Conservation (phyloP, 2,329 filamentous ascomycete genomes). For the Aspergillus cejpii region DNA sequence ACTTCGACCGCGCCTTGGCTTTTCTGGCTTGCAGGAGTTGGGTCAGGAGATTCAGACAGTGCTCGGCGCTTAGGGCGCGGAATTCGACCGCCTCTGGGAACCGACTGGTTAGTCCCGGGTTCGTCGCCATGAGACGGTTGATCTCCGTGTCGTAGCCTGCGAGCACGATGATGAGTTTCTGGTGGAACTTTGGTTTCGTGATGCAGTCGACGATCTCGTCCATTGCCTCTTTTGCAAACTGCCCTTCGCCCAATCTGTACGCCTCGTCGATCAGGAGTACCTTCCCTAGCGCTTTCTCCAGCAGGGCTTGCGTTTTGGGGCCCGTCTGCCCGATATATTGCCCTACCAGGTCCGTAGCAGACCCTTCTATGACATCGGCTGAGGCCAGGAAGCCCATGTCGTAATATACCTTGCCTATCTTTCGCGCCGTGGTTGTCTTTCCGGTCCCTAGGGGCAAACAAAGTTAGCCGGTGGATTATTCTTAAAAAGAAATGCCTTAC, state of each 20-base stretch:
- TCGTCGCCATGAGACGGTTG: slow-evolving; percentile 54
- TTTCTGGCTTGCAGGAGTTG: slow-evolving; percentile 27
- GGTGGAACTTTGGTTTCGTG: slow-evolving; percentile 52
- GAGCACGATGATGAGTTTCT: slow-evolving; percentile 60
- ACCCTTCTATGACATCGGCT: slow-evolving; percentile 58
- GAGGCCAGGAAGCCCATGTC: slow-evolving; percentile 62
- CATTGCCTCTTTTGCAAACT: slow-evolving; percentile 52
- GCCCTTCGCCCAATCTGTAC: slow-evolving; percentile 55
- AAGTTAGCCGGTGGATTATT: background rate
- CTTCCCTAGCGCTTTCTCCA: slow-evolving; percentile 58
- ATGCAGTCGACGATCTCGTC: slow-evolving; percentile 48
- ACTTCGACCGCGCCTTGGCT: slow-evolving; percentile 14
- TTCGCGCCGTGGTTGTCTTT: slow-evolving; percentile 65
- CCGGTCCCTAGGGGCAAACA: slow-evolving; percentile 51
- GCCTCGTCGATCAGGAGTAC: slow-evolving; percentile 69
- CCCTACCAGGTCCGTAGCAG: slow-evolving; percentile 62
- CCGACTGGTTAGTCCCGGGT: slow-evolving; percentile 57
- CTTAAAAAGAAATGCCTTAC: slow-evolving; percentile 33
- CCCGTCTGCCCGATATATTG: slow-evolving; percentile 64
- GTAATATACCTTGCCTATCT: slow-evolving; percentile 69
- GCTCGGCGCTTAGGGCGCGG: slow-evolving; percentile 35
- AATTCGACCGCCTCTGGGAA: slow-evolving; percentile 60
- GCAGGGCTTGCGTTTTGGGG: slow-evolving; percentile 54
- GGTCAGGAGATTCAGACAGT: slow-evolving; percentile 45
- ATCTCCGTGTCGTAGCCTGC: slow-evolving; percentile 64